These are phyloP conservation scores for Fusarium duplospermum DNA, from an alignment of 2,329 filamentous ascomycete genomes.

Conservation along the genomic window DNA sequence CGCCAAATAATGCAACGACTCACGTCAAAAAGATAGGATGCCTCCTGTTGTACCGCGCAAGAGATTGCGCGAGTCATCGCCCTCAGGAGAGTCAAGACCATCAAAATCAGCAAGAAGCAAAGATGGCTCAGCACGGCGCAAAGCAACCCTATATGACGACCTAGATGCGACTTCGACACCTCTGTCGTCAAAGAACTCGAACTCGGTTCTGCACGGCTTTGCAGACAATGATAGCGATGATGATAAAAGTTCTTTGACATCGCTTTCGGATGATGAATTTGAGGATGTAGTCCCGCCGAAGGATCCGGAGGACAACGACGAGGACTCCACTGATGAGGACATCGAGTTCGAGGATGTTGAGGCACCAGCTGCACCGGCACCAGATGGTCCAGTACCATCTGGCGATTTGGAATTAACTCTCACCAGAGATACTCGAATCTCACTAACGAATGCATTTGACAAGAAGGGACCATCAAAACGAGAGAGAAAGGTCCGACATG, in stretches of 20 bases:
- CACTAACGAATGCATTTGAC: slow-evolving; percentile 68
- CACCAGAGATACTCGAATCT: slow-evolving; percentile 67
- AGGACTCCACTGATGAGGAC: slow-evolving; percentile 51
- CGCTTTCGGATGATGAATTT: slow-evolving; percentile 69
- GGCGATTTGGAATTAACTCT: slow-evolving; percentile 82
- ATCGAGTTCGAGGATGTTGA: slow-evolving; percentile 73
- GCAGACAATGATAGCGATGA: slow-evolving; percentile 52
- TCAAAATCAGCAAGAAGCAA: slow-evolving; percentile 44
- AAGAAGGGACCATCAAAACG: slow-evolving; percentile 91
- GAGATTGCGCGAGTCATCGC: slow-evolving; percentile 64
- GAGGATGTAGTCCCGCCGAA: slow-evolving; percentile 57
- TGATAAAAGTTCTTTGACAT: slow-evolving; percentile 61
- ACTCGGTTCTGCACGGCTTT: slow-evolving; percentile 57
- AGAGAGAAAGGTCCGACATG: slow-evolving; percentile 80
- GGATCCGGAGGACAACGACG: slow-evolving; percentile 50
- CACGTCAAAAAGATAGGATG: slow-evolving; percentile 59
- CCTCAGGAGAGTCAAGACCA: slow-evolving; percentile 40
- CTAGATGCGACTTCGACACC: slow-evolving; percentile 64
- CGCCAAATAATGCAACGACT: slow-evolving; percentile 26
- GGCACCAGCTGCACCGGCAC: slow-evolving; percentile 67
- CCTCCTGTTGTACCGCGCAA: slow-evolving; percentile 77
- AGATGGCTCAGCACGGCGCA: slow-evolving; percentile 51
- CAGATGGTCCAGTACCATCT: slow-evolving; percentile 61
- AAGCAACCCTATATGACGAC: slow-evolving; percentile 70
- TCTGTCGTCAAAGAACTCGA: slow-evolving; percentile 56